Conservation (phyloP, 2,329 filamentous ascomycete species). For the Nakataea oryzae region DNA sequence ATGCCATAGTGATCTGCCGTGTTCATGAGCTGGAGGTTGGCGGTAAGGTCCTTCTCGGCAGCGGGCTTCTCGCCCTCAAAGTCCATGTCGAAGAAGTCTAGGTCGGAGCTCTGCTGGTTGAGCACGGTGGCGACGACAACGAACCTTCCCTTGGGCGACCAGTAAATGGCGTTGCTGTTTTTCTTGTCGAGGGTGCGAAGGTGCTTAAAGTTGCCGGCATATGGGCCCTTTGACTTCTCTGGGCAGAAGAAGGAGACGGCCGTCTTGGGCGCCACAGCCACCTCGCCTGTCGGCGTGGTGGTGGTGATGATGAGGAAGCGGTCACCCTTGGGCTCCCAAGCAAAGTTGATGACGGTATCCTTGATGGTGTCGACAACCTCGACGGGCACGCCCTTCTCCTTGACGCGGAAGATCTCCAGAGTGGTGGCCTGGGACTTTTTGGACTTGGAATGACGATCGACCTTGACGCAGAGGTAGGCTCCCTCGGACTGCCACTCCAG, state of each 20-base stretch:
- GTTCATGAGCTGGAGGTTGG: conserved; percentile 92
- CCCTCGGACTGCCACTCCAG: conserved; percentile 97
- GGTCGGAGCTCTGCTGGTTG: conserved; percentile 86
- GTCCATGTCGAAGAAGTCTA: conserved; percentile 96
- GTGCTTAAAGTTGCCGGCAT: conserved; percentile 89
- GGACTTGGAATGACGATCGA: conserved; percentile 96
- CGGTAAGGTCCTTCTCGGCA: conserved; percentile 84
- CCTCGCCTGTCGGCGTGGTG: conserved; percentile 66
- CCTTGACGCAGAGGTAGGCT: conserved; percentile 93
- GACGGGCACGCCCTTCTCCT: conserved; percentile 95
- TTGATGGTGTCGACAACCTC: conserved; percentile 97
- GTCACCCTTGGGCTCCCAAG: conserved; percentile 97
- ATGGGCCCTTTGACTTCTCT: conserved; percentile 77
- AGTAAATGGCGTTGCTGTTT: conserved; percentile 99
- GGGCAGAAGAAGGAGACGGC: conserved; percentile 93
- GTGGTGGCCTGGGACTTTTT: conserved; percentile 98
- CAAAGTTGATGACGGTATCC: conserved; percentile 98
- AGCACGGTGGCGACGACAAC: conserved; percentile 88
- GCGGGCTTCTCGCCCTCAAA: conserved; percentile 96
- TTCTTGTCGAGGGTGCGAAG: conserved; percentile 95
- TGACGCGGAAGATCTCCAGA: conserved; percentile 94
- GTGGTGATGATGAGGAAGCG: conserved; percentile 96
- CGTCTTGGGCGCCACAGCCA: conserved; percentile 86
- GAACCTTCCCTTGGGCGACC: conserved; percentile 91
- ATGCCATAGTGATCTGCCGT: conserved; percentile 93